These are phyloP conservation scores for Apiotrichum akiyoshidainum DNA, from an alignment of 1,284 basidiomycete genomes.

Conservation along the genomic window DNA sequence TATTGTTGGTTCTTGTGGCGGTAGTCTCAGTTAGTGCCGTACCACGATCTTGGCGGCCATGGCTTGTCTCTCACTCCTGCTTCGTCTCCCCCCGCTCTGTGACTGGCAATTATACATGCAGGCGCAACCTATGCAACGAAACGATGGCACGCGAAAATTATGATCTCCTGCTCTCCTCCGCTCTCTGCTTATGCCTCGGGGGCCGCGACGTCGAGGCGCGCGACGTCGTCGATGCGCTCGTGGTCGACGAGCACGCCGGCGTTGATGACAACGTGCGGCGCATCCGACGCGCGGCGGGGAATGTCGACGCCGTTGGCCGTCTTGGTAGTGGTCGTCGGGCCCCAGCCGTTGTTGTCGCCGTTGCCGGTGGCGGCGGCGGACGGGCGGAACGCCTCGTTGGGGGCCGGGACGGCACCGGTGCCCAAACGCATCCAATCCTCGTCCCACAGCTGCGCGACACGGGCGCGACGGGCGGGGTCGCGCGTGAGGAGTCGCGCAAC, in stretches of 20 bases:
- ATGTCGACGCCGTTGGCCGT: neutral
- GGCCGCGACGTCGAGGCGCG: constrained; percentile 6
- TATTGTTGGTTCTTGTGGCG: too few relatives aligned
- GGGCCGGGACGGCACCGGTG: constrained; percentile 28
- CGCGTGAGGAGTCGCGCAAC: constrained; percentile 65
- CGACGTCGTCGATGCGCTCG: constrained; percentile 19
- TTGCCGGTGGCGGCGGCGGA: neutral
- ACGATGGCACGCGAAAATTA: neutral
- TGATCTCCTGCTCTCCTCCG: neutral
- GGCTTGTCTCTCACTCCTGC: too few relatives aligned
- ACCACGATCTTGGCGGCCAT: too few relatives aligned
- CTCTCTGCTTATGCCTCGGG: neutral
- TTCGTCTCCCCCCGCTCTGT: too few relatives aligned
- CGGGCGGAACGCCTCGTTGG: constrained; percentile 12
- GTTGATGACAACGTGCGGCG: constrained; percentile 15
- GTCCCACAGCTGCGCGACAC: constrained; percentile 63
- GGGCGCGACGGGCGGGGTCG: constrained; percentile 62
- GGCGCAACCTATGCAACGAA: too few relatives aligned
- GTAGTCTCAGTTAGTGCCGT: too few relatives aligned
- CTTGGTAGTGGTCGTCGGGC: neutral
- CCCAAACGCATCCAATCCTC: constrained; percentile 61
- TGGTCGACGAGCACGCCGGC: constrained; percentile 21
- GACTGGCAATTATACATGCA: too few relatives aligned
- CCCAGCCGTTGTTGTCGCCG: neutral
- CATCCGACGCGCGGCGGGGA: constrained; percentile 14